phyloP scores from a whole-genome alignment of 768 basidiomycete genomes.

The Candolleomyces aberdarensis region DNA sequence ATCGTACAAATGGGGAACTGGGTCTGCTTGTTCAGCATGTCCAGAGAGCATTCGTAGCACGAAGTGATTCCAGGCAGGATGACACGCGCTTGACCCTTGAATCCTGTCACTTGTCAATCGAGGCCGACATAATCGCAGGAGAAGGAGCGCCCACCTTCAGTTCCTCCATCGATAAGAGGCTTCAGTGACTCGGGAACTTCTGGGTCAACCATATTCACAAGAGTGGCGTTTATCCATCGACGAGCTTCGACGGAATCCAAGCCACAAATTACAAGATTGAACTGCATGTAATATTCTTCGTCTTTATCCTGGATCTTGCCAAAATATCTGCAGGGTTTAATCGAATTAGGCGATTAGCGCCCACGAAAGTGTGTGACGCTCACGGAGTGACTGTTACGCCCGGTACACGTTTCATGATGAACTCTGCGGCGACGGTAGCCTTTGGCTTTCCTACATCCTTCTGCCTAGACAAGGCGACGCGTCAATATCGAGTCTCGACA shows the following conservation, averaged over 20 bases:
- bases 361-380: constrained; percentile 27
- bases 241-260: constrained; percentile 96
- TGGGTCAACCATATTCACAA: constrained; percentile 92
- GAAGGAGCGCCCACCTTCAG: constrained; percentile 68
- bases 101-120: constrained; percentile 51
- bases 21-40: constrained; percentile 97
- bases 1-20: constrained; percentile 99
- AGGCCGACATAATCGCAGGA: not conserved
- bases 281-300: constrained; percentile 93
- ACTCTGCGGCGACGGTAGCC: constrained; percentile 91
- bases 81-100: constrained; percentile 97
- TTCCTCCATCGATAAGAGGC: constrained; percentile 97
- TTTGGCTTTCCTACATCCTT: constrained; percentile 95
- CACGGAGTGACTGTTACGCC: constrained; percentile 97
- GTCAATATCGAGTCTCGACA: not conserved
- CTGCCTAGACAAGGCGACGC: constrained; percentile 40
- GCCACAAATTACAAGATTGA: constrained; percentile 95
- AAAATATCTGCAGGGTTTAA: constrained; percentile 61
- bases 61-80: constrained; percentile 94
- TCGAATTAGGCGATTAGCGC: not conserved
- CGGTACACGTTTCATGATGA: constrained; percentile 94
- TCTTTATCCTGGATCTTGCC: constrained; percentile 99
- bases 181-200: constrained; percentile 92
- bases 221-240: constrained; percentile 97
- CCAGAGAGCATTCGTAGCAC: constrained; percentile 97